Evolutionary conservation across 1,284 basidiomycete species (phyloP), one percentile per base, ranked within the genome.

Genomic region (Pascua sp.): DNA sequence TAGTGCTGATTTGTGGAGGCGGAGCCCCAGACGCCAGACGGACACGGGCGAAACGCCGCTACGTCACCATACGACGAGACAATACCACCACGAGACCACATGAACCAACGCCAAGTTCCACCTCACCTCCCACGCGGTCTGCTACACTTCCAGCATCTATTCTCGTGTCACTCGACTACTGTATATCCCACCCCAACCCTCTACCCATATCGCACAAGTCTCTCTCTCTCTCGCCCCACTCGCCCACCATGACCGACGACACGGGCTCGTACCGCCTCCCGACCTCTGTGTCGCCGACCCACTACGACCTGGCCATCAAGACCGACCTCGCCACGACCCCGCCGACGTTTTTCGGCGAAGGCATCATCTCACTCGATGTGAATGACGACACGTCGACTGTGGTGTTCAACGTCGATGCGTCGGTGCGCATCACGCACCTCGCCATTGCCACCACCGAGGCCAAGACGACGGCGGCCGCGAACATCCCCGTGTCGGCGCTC

Each of bases 291-390:
- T 55, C 62, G 44, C 46, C 51, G 13, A 51, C 67, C 18, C 90
- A 94, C 76, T 97, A 96, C 78, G 89, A 81, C 67, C 77, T 96
- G 53, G 87, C 85, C 47, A 80, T 95, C 76, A 86, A 80, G 73
- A 94, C 93, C 4, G 89, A 95, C 77, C 82, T 97, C 51, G 82
- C 88, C 60, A 81, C 82, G 24, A 80, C 84, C 51, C 82, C 77
- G n/a, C 71, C 70, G 17, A 55, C 63, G 17, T 97, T 93, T 72
- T 81, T 85, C 42, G 94, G 94, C 42, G 82, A 88, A 56, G 89
- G 87, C 36, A 84, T 86, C 67, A 85, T 92, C 64, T 89, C 88
- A 64, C 79, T 97, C 57, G 82, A 90, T 56, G 79, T 95, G 53
- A 76, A 83, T 53, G 77, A 84, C 60, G 83, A 86, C 61, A 90